phyloP scores from a whole-genome alignment of 2,329 filamentous ascomycete species.

The Verticillium longisporum region DNA sequence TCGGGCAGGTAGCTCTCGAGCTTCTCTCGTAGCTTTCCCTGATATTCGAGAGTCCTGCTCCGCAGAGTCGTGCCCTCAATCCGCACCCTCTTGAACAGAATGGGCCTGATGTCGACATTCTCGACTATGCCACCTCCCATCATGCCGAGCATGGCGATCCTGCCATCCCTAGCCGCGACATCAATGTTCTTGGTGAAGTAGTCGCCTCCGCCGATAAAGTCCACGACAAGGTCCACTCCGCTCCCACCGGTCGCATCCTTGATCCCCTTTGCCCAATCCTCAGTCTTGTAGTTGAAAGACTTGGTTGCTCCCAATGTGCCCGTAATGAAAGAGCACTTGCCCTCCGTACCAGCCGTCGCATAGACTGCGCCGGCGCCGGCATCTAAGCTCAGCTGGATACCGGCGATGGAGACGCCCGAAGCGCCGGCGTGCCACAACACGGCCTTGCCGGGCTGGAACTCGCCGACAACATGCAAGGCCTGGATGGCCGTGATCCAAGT shows the following conservation, averaged over 20 bases:
- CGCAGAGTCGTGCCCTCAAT: constrained; percentile 80
- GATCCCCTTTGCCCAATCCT: constrained; percentile 70
- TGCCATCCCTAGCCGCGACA: constrained; percentile 66
- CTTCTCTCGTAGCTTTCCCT: constrained; percentile 68
- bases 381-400: constrained; percentile 70
- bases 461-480: constrained; percentile 76
- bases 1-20: constrained; percentile 68
- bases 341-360: constrained; percentile 72
- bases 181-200: constrained; percentile 79
- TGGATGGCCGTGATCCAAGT: constrained; percentile 90
- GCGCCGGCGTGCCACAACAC: constrained; percentile 92
- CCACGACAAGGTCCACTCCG: constrained; percentile 81
- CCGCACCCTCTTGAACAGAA: constrained; percentile 71
- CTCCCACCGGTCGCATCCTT: constrained; percentile 63
- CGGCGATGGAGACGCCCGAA: constrained; percentile 79
- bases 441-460: constrained; percentile 61
- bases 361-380: constrained; percentile 67
- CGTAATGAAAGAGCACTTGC: constrained; percentile 75
- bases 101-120: constrained; percentile 63
- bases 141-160: constrained; percentile 68
- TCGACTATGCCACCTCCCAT: constrained; percentile 65
- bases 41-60: constrained; percentile 73
- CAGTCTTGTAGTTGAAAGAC: constrained; percentile 77
- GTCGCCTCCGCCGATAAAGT: constrained; percentile 73
- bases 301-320: constrained; percentile 68